Base-by-base conservation (phyloP, 345 rosid genomes). In the Odontarrhena argentea region DNA sequence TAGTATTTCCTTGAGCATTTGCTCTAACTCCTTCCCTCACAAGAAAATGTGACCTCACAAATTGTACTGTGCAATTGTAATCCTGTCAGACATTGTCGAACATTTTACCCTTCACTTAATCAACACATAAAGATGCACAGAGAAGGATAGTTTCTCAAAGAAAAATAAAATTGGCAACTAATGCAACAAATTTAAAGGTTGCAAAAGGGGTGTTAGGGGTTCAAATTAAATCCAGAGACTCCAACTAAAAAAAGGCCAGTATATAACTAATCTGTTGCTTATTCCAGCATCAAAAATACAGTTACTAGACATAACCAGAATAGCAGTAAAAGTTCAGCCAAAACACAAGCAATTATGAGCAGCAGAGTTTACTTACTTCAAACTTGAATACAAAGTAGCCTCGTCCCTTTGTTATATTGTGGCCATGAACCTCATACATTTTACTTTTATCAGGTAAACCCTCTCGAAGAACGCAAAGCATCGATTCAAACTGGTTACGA, bases 21-120 rank as follows among this genome's bases (percentile, higher is more conserved):
- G 74, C 70, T 34, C 95, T 86, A 49, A 78, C 64, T 67, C 97
- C 97, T 85, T 93, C 98, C 75, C 73, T 90, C 47, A 88, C 99
- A 70, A 90, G 99, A 81, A 90, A 90, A 82, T 90, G 99, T 1
- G 99, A 93, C 82, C 96, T 82, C 67, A 91, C 97, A 73, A 86
- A 93, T 65, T 80, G 88, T 72, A 88, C 95, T 0, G 92, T 80
- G 70, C 97, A 93, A 66, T 87, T 70, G 76, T 79, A 88, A 79
- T 87, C 96, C 96, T 89, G 86, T 56, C 75, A 75, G 25, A 45
- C 45, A 67, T 52, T 36, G 34, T 60, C 36, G n/a, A 64, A 71
- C 55, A 46, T 52, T 42, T 66, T 24, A 59, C 51, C 34, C 22
- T 38, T 15, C 13, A 14, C 30, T 56, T 37, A 5, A 40, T 15